phyloP scores from a whole-genome alignment of 2,329 filamentous ascomycete species.

The Aspergillus sojae region DNA sequence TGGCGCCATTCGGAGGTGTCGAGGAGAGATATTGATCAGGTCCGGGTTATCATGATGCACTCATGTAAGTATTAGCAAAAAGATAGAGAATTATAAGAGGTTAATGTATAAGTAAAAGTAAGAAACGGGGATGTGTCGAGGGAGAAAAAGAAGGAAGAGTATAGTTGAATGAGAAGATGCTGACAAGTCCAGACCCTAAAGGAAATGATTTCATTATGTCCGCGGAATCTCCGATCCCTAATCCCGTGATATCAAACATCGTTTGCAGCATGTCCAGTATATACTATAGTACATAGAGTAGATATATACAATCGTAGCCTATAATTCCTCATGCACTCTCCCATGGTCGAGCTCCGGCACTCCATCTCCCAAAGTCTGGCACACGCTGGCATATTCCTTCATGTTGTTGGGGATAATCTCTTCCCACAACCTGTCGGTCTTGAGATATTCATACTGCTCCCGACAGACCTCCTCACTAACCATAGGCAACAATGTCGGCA shows the following conservation, averaged over 20 bases:
- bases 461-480: slow-evolving; percentile 33
- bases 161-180: too few relatives aligned
- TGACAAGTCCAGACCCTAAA: background rate
- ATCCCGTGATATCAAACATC: background rate
- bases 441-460: slow-evolving; percentile 33
- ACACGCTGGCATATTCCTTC: slow-evolving; percentile 37
- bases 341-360: slow-evolving; percentile 11
- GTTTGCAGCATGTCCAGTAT: too few relatives aligned
- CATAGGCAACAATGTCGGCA: slow-evolving; percentile 34
- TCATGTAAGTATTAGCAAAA: background rate
- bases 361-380: slow-evolving; percentile 25
- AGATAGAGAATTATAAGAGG: background rate
- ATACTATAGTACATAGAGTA: too few relatives aligned
- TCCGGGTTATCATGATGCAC: background rate
- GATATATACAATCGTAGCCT: background rate
- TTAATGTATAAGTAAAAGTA: too few relatives aligned
- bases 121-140: too few relatives aligned
- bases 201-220: background rate
- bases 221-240: background rate
- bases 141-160: too few relatives aligned
- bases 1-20: slow-evolving; percentile 13
- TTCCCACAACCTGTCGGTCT: slow-evolving; percentile 36
- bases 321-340: slow-evolving; percentile 23
- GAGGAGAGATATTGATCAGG: background rate
- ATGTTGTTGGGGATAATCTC: slow-evolving; percentile 38